Base-by-base conservation (phyloP, 2,329 filamentous ascomycete genomes). In the Phialophora expanda region DNA sequence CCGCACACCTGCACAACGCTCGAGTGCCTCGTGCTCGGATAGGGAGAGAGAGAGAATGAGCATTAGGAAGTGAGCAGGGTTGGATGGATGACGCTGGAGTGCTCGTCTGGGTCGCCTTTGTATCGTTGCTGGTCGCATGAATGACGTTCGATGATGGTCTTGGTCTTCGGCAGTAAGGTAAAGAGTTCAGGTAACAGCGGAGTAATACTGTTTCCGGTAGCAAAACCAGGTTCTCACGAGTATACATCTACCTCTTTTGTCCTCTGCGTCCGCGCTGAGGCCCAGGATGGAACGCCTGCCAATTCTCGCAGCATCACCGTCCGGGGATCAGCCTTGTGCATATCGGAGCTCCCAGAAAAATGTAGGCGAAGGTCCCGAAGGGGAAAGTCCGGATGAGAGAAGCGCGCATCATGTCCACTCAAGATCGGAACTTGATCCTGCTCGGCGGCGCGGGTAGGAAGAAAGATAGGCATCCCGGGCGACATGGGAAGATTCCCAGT, bases 31-130 rank as follows among this genome's bases (percentile, higher is more conserved):
- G 17, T 55, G n/a, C 53, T 55, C 53, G n/a, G 54, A 44, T 26
- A 46, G 59, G 32, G 59, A 44, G 46, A 63, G 56, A 24, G 56
- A 56, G 59, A 54, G 58, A 46, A 32, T 58, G 59, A 46, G 41
- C 34, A 53, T 62, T 26, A 51, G 51, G 62, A 64, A 59, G 62
- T 48, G 28, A 41, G 9, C 4, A 34, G 12, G 8, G 24, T 32
- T 11, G 8, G 53, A 55, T 55, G 48, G 8, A 28, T 55, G 17
- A 20, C 24, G 12, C 28, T 7, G 17, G 28, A 7, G 51, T 11
- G 51, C 51, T 22, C 8, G 51, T 55, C 22, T 17, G 20, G 48
- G 9, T 7, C 20, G 9, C 14, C 9, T 17, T 51, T 22, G 22
- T 51, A 24, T 51, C 41, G n/a, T 56, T 56, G 14, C 53, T 38